phyloP scores from a whole-genome alignment of 441 rosid genomes.

The Syzygium syzygioides region DNA sequence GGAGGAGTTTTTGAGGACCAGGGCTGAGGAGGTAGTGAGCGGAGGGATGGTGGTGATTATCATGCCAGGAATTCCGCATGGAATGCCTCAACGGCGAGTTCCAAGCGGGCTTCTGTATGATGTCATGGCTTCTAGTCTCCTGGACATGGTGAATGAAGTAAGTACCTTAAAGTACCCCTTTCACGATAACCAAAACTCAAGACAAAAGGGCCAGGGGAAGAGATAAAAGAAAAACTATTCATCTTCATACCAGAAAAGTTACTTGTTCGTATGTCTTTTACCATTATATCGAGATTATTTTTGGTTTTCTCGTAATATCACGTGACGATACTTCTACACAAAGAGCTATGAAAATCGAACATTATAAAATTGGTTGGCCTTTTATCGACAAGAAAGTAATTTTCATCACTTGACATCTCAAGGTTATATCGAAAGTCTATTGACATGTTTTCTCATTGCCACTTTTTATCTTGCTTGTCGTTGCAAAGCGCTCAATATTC shows the following conservation, averaged over 20 bases:
- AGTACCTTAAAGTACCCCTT: not conserved
- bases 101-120: not conserved
- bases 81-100: not conserved
- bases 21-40: not conserved
- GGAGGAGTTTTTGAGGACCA: not conserved
- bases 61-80: not conserved
- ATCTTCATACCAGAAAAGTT: not conserved
- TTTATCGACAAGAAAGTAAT: not conserved
- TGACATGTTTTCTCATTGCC: not conserved
- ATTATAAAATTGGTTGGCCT: not conserved
- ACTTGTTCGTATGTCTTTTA: not conserved
- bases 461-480: not conserved
- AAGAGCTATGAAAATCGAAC: not conserved
- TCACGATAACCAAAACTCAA: not conserved
- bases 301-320: not conserved
- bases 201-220: not conserved
- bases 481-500: not conserved
- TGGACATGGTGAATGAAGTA: not conserved
- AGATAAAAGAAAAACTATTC: not conserved
- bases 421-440: fast-evolving
- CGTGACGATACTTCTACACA: not conserved
- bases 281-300: not conserved
- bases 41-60: not conserved
- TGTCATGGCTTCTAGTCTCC: not conserved
- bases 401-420: not conserved